Conservation (phyloP, 495 filamentous ascomycete species). For the Astrocystis sublimbata region DNA sequence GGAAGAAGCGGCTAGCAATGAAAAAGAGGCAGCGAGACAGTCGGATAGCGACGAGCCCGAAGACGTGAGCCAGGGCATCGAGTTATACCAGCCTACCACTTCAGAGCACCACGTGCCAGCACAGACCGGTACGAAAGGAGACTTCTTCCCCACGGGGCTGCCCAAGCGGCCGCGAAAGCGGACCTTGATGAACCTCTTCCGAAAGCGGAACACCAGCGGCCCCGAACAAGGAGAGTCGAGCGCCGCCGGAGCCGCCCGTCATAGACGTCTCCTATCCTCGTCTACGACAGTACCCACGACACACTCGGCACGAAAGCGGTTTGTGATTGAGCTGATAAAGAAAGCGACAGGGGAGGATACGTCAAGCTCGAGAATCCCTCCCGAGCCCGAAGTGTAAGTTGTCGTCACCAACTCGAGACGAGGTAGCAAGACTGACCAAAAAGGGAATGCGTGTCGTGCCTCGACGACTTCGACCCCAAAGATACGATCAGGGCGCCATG, state of each 20-base stretch:
- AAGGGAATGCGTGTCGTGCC: constrained; percentile 47
- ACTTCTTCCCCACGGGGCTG: constrained; percentile 4
- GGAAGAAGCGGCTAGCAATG: constrained; percentile 15
- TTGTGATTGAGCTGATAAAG: constrained; percentile 23
- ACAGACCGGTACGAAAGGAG: not conserved
- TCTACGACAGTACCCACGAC: constrained; percentile 9
- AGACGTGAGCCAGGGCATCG: not conserved
- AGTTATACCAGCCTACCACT: not conserved
- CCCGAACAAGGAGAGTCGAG: constrained; percentile 29
- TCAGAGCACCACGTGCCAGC: not conserved
- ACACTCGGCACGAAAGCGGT: constrained; percentile 16
- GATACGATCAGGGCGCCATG: constrained; percentile 37
- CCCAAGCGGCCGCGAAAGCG: constrained; percentile 22
- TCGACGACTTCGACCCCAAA: constrained; percentile 38
- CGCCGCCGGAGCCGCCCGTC: constrained; percentile 24
- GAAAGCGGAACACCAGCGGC: constrained; percentile 21
- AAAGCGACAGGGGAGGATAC: constrained; percentile 20
- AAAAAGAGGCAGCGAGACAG: constrained; percentile 21
- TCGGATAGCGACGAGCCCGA: constrained; percentile 8
- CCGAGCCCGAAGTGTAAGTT: constrained; percentile 31
- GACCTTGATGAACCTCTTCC: constrained; percentile 23
- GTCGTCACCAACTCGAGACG: not conserved
- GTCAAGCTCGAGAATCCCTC: constrained; percentile 8
- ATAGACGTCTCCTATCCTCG: constrained; percentile 19
- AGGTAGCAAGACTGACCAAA: constrained; percentile 1